A percentile compares a stretch with the other conserved stretches of the same genome.
Evolutionary conservation across 768 basidiomycete genomes (phyloP).

Genomic region (Agrocybe praecox): DNA sequence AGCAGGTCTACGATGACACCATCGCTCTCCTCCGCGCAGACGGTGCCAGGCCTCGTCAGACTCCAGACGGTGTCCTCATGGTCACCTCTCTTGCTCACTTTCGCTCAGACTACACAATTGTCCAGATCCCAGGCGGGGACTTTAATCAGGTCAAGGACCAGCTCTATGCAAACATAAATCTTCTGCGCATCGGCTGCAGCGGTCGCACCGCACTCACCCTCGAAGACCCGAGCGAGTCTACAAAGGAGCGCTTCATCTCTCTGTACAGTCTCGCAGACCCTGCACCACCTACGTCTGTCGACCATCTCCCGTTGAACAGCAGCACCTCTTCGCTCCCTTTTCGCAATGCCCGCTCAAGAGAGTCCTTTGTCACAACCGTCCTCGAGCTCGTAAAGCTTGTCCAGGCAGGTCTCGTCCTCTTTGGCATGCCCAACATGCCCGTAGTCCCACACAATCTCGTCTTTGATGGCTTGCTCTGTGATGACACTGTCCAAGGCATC

Average conservation of each 20-base stretch:
- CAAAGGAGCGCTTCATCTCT: constrained; percentile 78
- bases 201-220: constrained; percentile 78
- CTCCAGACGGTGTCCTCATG: constrained; percentile 70
- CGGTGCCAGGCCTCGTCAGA: constrained; percentile 76
- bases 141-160: constrained; percentile 64
- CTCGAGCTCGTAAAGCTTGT: constrained; percentile 77
- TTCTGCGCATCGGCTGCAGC: constrained; percentile 83
- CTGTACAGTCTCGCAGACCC: constrained; percentile 63
- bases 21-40: constrained; percentile 65
- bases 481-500: constrained; percentile 73
- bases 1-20: constrained; percentile 35
- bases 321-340: constrained; percentile 18
- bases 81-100: constrained; percentile 86
- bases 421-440: constrained; percentile 49
- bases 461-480: constrained; percentile 76
- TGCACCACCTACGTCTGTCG: constrained; percentile 11
- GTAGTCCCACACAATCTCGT: constrained; percentile 15
- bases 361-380: constrained; percentile 64
- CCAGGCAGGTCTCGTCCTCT: constrained; percentile 71
- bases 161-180: constrained; percentile 80
- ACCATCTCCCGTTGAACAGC: constrained; percentile 18
- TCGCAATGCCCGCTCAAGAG: constrained; percentile 29
- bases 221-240: constrained; percentile 79
- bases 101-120: constrained; percentile 85
- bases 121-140: constrained; percentile 73